These are phyloP conservation scores for Pichia ethanolica DNA, from an alignment of 805 yeast species.

Conservation along the genomic window DNA sequence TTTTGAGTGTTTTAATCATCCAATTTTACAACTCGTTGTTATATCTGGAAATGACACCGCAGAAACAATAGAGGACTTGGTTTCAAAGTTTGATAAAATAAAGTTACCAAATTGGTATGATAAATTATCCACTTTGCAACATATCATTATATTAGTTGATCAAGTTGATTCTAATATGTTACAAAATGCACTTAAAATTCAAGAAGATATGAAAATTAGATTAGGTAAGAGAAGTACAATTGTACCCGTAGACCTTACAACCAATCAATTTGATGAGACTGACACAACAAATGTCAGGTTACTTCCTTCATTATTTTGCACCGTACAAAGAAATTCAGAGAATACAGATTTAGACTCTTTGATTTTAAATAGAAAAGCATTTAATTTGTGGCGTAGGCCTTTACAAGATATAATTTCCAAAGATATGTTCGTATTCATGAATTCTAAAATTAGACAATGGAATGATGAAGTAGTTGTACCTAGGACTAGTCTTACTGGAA, in stretches of 20 bases:
- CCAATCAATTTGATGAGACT: not conserved
- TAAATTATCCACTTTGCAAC: constrained; percentile 50
- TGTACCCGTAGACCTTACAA: constrained; percentile 4
- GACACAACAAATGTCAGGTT: constrained; percentile 8
- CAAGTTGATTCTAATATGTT: constrained; percentile 37
- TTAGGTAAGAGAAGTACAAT: constrained; percentile 6
- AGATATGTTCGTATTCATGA: constrained; percentile 75
- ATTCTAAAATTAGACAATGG: constrained; percentile 72
- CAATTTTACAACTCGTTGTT: constrained; percentile 66
- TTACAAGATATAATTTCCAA: constrained; percentile 42
- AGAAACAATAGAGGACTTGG: constrained; percentile 48
- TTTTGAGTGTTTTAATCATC: constrained; percentile 84
- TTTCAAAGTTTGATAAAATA: constrained; percentile 44
- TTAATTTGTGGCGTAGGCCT: constrained; percentile 28
- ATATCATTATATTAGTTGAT: constrained; percentile 45
- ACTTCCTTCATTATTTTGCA: constrained; percentile 25
- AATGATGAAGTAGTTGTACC: constrained; percentile 75
- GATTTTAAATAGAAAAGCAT: constrained; percentile 8
- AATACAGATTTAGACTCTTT: not conserved
- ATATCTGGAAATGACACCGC: constrained; percentile 48
- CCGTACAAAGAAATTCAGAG: not conserved
- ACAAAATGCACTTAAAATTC: constrained; percentile 28
- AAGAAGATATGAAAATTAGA: constrained; percentile 24
- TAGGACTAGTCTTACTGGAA: constrained; percentile 65
- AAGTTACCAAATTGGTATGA: constrained; percentile 58